Percentiles rank a stretch among this genome's conserved stretches.
phyloP scores from a whole-genome alignment of 2,329 filamentous ascomycete genomes.

The Raffaelea ambrosiae region DNA sequence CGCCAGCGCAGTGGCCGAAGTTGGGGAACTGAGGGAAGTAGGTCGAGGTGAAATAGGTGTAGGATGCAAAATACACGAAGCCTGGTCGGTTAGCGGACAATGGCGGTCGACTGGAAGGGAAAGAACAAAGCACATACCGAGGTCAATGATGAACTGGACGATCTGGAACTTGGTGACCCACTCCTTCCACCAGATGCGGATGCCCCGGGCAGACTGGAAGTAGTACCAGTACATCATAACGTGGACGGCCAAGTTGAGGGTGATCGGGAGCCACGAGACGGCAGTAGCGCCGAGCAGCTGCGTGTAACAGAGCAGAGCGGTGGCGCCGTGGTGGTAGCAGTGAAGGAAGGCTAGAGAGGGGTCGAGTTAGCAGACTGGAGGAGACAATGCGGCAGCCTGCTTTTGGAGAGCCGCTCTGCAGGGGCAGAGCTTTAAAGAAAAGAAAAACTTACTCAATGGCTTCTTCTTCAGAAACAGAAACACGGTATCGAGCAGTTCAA shows the following conservation, averaged over 20 bases:
- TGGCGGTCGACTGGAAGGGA: not conserved
- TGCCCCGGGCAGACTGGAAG: constrained; percentile 94
- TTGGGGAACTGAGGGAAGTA: constrained; percentile 86
- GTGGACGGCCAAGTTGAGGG: constrained; percentile 86
- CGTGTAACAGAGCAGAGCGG: constrained; percentile 94
- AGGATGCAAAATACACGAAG: constrained; percentile 98
- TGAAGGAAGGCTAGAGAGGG: constrained; percentile 72
- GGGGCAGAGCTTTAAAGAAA: not conserved
- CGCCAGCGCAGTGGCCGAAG: constrained; percentile 77
- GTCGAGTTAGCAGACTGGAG: too few relatives aligned
- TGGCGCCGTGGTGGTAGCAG: constrained; percentile 97
- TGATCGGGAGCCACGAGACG: constrained; percentile 92
- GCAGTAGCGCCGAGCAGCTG: constrained; percentile 88
- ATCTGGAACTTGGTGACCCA: constrained; percentile 98
- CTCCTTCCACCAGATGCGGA: constrained; percentile 99
- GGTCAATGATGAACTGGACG: constrained; percentile 92
- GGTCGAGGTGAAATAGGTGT: constrained; percentile 90
- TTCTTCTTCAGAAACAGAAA: constrained; percentile 99
- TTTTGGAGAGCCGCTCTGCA: too few relatives aligned
- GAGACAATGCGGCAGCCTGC: too few relatives aligned
- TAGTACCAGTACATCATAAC: constrained; percentile 99
- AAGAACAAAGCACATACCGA: constrained; percentile 53
- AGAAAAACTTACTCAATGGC: constrained; percentile 61
- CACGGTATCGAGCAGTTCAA: constrained; percentile 89
- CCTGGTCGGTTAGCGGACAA: constrained; percentile 36